Evolutionary conservation across 139 green algal genomes (phyloP), one percentile per base, ranked within the genome.

Genomic region (Chara braunii): DNA sequence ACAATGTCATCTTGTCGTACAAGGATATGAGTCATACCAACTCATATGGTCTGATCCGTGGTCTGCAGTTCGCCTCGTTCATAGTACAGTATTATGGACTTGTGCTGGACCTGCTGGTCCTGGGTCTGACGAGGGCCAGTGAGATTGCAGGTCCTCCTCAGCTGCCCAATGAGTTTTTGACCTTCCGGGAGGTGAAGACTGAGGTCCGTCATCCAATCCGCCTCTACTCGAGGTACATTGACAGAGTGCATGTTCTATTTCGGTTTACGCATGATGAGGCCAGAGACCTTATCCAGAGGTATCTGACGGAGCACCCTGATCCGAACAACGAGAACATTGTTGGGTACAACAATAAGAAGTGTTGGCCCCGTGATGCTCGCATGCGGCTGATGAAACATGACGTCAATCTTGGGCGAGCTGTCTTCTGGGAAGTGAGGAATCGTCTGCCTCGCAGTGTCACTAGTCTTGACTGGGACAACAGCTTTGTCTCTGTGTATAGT

Each of bases 371-470:
- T 22, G 93, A 99, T 72, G 88, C 91, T 22, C 87, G 93, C 80
- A 99, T 99, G 93, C 89, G 93, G 5, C 85, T 99, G 5, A 98
- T 99, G 93, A 99, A 99, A 85, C 93, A 98, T 66, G 93, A 99
- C 65, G 93, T 99, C n/a, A 99, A 99, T 84, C 85, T 99, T 37
- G 93, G 93, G 2, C 78, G 93, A 35, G 91, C 91, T 8, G 87
- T 79, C 1, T 83, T 83, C 51, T 83, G 77, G 77, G 77, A 83
- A 24, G 62, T 83, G 8, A 72, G 64, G 61, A 90, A 89, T 60
- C 75, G 85, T 28, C 78, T 96, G 68, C 90, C 87, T 28, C 74
- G 90, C 59, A 88, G 79, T 18, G 68, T 99, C 33, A 97, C 93
- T 42, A 96, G 91, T 22, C 81, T 99, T 53, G 93, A 99, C 65